These are phyloP conservation scores for Heterobasidion irregulare DNA, from an alignment of 1,284 basidiomycete species.

Conservation along the genomic window DNA sequence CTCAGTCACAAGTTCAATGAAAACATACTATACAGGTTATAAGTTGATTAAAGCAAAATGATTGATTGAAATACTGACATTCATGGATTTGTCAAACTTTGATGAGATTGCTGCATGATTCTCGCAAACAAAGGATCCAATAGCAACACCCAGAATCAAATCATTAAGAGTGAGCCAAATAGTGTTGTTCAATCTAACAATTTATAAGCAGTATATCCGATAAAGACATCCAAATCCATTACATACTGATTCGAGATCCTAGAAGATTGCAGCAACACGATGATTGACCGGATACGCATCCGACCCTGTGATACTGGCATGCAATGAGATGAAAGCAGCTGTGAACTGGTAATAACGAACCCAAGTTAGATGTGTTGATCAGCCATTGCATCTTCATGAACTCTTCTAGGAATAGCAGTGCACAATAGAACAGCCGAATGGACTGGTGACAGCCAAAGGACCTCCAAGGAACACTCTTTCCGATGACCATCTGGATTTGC, in stretches of 20 bases:
- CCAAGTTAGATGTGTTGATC: background rate
- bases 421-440: no score
- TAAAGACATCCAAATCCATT: slow-evolving; percentile 29
- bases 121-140: slow-evolving; percentile 62
- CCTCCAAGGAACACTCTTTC: no score
- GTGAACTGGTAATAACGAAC: background rate
- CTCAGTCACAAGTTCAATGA: slow-evolving; percentile 42
- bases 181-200: slow-evolving; percentile 77
- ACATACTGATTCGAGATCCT: slow-evolving; percentile 37
- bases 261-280: slow-evolving; percentile 6
- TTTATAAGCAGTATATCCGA: background rate
- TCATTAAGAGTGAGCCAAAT: slow-evolving; percentile 92
- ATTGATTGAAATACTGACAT: slow-evolving; percentile 9
- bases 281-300: slow-evolving; percentile 5
- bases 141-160: slow-evolving; percentile 70
- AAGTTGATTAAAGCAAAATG: slow-evolving; percentile 1
- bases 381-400: no score
- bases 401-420: background rate
- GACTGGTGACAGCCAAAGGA: no score
- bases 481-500: no score
- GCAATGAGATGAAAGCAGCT: background rate
- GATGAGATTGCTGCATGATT: slow-evolving; percentile 25
- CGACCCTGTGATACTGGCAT: slow-evolving; percentile 9
- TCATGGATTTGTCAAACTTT: slow-evolving; percentile 35
- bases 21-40: slow-evolving; percentile 25